Conservation (phyloP, 352 stramenopile species). For the Elongisporangium senticosum region DNA sequence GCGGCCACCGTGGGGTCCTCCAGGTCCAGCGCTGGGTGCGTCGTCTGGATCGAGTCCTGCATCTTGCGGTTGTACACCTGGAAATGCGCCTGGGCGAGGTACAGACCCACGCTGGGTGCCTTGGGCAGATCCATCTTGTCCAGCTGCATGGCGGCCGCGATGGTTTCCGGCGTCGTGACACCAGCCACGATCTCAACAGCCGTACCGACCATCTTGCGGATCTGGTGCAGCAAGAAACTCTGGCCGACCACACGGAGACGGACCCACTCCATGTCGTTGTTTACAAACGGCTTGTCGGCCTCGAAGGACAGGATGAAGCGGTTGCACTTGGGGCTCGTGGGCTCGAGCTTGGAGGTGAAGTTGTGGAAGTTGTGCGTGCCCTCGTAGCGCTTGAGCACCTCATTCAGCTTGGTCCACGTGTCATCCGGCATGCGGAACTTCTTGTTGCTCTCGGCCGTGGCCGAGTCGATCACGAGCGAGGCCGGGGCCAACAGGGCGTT, state of each 20-base stretch:
- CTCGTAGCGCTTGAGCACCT: constrained; percentile 58
- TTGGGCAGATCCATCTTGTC: constrained; percentile 87
- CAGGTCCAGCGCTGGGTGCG: constrained; percentile 62
- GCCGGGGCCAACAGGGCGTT: constrained; percentile 4
- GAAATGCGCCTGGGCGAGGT: constrained; percentile 82
- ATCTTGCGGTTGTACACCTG: constrained; percentile 84
- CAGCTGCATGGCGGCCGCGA: constrained; percentile 51
- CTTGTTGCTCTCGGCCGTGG: constrained; percentile 62
- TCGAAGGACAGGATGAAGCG: constrained; percentile 93
- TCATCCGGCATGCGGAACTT: constrained; percentile 64
- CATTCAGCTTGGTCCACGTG: constrained; percentile 42
- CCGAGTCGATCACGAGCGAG: constrained; percentile 41
- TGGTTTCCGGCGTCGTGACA: constrained; percentile 38
- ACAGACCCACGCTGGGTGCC: constrained; percentile 80
- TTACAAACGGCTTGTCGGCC: constrained; percentile 69
- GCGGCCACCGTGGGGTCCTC: constrained; percentile 40
- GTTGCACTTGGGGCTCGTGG: constrained; percentile 69
- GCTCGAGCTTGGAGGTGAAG: constrained; percentile 91
- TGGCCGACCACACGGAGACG: constrained; percentile 93
- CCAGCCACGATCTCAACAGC: constrained; percentile 72
- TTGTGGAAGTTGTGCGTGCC: constrained; percentile 96
- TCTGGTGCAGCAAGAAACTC: constrained; percentile 97
- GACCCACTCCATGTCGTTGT: constrained; percentile 94
- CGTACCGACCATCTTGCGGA: constrained; percentile 96
- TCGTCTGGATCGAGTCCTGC: constrained; percentile 54